Evolutionary conservation across 2,329 filamentous ascomycete genomes (phyloP).

Genomic region (Coniochaeta sp.): DNA sequence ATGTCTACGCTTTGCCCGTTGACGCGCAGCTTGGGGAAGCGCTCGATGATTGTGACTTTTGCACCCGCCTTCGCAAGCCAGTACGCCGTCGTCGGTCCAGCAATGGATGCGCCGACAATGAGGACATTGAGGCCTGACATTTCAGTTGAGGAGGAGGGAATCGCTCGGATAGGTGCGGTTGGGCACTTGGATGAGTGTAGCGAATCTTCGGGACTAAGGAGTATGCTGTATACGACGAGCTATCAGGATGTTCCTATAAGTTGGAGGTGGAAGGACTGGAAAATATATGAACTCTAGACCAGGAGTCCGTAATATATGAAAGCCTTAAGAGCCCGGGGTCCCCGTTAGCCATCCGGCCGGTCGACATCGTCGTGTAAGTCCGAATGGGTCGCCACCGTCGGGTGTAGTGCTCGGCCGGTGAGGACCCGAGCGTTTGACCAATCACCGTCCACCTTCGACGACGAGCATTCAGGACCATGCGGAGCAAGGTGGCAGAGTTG

Average conservation of each 20-base stretch:
- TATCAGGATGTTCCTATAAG: neutral
- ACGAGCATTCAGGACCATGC: neutral
- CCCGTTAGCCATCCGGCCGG: neutral
- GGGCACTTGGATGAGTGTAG: neutral
- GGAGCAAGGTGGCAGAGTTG: too few species aligned
- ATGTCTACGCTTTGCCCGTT: slow-evolving; percentile 28
- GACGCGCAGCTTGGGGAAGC: slow-evolving; percentile 14
- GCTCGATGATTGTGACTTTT: slow-evolving; percentile 17
- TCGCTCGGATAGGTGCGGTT: neutral
- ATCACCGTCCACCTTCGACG: neutral
- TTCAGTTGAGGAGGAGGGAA: neutral
- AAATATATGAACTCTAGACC: neutral
- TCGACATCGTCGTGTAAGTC: neutral
- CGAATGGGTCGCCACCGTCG: neutral
- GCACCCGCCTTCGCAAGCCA: slow-evolving; percentile 20
- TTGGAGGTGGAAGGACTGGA: neutral
- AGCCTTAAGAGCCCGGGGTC: neutral
- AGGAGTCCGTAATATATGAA: neutral
- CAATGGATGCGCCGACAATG: slow-evolving; percentile 19
- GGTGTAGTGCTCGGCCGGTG: neutral
- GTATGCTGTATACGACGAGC: neutral
- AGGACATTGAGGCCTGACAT: slow-evolving; percentile 22
- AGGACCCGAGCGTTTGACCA: neutral
- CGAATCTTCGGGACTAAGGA: neutral
- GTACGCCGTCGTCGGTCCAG: slow-evolving; percentile 16